Evolutionary conservation across 192 early-diverging fungal species (phyloP), one percentile per base, ranked within the genome.

Genomic region (Coemansia sp.): DNA sequence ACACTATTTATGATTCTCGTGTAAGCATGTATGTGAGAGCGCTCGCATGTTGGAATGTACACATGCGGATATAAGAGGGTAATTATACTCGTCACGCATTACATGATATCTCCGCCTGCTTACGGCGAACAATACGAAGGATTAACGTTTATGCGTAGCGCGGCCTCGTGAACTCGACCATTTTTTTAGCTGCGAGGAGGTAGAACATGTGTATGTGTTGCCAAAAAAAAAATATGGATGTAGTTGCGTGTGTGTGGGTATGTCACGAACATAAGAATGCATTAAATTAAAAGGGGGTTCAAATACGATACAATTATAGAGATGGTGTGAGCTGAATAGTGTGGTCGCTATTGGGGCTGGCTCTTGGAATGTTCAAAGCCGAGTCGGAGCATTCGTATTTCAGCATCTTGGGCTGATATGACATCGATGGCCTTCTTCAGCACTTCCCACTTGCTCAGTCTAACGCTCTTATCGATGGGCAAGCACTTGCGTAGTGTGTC

Each of bases 361-460:
- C 47, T 69, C 65, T 69, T 76, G 63, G 67, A n/a, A 15, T 71
- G 27, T 41, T 73, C 71, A 38, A 84, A 66, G 60, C 76, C 73
- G 20, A 65, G 46, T 8, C 77, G 70, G 18, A 84, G 74, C 74
- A 78, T 76, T 22, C 67, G 77, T 67, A 84, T 78, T 61, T 84
- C 81, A 61, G 70, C 49, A 31, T 79, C 82, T 63, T 84, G 82
- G 42, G 24, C 36, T 1, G 68, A 62, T 51, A 86, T 88, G 49
- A 84, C 72, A 51, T 78, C 82, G 55, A 87, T 89, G 82, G 92
- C 92, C 91, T 96, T 96, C 62, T 89, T 92, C 44, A 96, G 74
- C 34, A 94, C 91, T 74, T 96, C 94, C 94, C 94, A 95, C 72
- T 96, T 96, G 81, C 92, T 93, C 34, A 93, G 87, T 59, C 94